phyloP scores from a whole-genome alignment of 495 filamentous ascomycete genomes.

The Penicillium arizonense region DNA sequence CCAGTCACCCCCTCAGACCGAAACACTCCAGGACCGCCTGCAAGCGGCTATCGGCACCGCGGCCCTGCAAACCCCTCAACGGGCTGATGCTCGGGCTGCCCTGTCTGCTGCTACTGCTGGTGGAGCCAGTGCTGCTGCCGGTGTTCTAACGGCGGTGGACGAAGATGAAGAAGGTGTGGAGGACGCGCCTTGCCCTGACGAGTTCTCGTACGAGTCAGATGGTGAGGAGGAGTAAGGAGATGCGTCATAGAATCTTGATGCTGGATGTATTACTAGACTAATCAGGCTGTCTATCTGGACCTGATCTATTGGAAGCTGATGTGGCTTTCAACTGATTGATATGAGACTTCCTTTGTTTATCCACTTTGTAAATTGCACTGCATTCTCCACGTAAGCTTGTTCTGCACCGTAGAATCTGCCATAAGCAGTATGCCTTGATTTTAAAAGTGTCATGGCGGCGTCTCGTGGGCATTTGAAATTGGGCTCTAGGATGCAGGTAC shows the following conservation, averaged over 20 bases:
- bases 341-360: slow-evolving; percentile 7
- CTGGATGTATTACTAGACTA: slow-evolving; percentile 50
- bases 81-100: slow-evolving; percentile 28
- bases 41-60: slow-evolving; percentile 38
- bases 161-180: slow-evolving; percentile 81
- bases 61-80: slow-evolving; percentile 41
- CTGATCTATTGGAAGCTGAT: slow-evolving; percentile 21
- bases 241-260: slow-evolving; percentile 17
- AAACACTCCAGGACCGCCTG: slow-evolving; percentile 44
- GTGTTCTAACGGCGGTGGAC: slow-evolving; percentile 76
- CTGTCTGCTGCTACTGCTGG: slow-evolving; percentile 45
- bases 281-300: slow-evolving; percentile 28
- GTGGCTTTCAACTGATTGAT: slow-evolving; percentile 9
- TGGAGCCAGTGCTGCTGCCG: slow-evolving; percentile 51
- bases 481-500: too few species aligned
- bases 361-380: neutral
- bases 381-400: neutral
- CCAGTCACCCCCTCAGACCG: slow-evolving; percentile 53
- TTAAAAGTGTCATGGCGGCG: neutral
- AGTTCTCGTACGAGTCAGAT: slow-evolving; percentile 86
- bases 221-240: slow-evolving; percentile 58
- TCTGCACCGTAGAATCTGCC: neutral
- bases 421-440: neutral
- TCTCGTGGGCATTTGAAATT: neutral
- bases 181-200: slow-evolving; percentile 74